Evolutionary conservation across 1,139 yeast genomes (phyloP), one percentile per base, ranked within the genome.

Genomic region (Oligophagozyma castellii): DNA sequence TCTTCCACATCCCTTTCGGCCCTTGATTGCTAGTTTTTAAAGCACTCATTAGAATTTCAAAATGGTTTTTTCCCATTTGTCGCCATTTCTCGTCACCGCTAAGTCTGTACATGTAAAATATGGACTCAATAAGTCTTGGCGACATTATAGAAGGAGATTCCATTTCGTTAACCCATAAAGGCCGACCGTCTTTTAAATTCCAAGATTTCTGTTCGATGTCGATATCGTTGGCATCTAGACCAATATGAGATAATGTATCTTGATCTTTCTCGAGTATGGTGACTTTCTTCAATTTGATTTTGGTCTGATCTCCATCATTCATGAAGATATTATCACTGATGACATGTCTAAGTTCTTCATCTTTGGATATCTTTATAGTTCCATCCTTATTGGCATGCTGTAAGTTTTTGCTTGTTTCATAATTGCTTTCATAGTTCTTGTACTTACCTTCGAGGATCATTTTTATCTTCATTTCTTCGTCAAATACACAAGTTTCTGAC

Each of bases 121-220:
- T 63, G 1, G 84, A 72, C 47, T 79, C 92, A 16, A 79, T 73
- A 1, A 83, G 71, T 46, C 77, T 84, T 0, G 93, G 89, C 27
- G 86, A 63, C 37, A 79, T 65, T 29, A 73, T 54, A 43, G 70
- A 74, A 32, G 64, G 64, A 21, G 67, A 60, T 35, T 69, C 73
- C 40, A 63, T 46, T 3, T 45, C 39, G 28, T 59, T 53, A 7
- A 51, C 35, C 53, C 56, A 59, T 5, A 59, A 36, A 5, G 72
- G 67, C 39, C 48, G 40, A 24, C 57, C 34, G 3, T 37, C 36
- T 5, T 37, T 33, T 7, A 32, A 23, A 21, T 15, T 24, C 49
- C 52, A 44, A 13, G 22, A 23, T 12, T 22, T 24, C 2, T 23
- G 20, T 1, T 26, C 27, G 2, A 22, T 24, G 22, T 45, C 35